A percentile compares a stretch with the other conserved stretches of the same genome.
phyloP scores from a whole-genome alignment of 192 early-diverging fungal genomes.

The Spizellomyces sp. region DNA sequence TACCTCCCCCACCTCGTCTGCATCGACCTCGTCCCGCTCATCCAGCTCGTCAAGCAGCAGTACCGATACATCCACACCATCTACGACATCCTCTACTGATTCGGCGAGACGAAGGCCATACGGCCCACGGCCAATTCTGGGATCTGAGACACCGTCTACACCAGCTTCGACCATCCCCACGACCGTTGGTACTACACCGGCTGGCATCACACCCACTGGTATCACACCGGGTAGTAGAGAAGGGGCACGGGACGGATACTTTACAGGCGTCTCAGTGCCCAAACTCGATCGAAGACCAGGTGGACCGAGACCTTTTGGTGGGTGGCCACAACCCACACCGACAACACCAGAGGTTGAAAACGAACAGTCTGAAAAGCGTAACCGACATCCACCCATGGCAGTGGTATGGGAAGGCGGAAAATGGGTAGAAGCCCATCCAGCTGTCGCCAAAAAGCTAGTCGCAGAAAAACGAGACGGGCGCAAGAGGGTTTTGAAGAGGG shows the following conservation, averaged over 20 bases:
- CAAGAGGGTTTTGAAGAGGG: constrained; percentile 3
- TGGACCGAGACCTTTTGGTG: constrained; percentile 28
- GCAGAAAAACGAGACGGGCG: not conserved
- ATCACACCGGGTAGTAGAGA: not conserved
- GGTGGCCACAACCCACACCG: not conserved
- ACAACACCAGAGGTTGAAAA: too few relatives aligned
- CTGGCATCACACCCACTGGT: too few relatives aligned
- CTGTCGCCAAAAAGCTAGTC: constrained; percentile 15
- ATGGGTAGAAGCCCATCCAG: constrained; percentile 27
- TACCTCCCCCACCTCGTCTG: too few relatives aligned
- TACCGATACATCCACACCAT: too few relatives aligned
- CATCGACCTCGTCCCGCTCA: too few relatives aligned
- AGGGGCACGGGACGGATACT: not conserved
- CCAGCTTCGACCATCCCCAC: too few relatives aligned
- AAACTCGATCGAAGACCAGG: constrained; percentile 1
- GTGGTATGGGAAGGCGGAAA: constrained; percentile 20
- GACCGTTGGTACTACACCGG: too few relatives aligned
- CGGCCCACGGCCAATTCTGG: too few relatives aligned
- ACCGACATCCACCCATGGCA: constrained; percentile 4
- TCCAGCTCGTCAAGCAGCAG: too few relatives aligned
- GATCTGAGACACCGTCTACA: too few relatives aligned
- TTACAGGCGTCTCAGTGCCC: not conserved
- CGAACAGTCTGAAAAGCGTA: not conserved
- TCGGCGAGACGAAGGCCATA: too few relatives aligned
- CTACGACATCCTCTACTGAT: too few relatives aligned